A percentile compares a stretch with the other conserved stretches of the same genome.
Evolutionary conservation across 257 asterid species (phyloP).

Genomic region (Salvia splendens): DNA sequence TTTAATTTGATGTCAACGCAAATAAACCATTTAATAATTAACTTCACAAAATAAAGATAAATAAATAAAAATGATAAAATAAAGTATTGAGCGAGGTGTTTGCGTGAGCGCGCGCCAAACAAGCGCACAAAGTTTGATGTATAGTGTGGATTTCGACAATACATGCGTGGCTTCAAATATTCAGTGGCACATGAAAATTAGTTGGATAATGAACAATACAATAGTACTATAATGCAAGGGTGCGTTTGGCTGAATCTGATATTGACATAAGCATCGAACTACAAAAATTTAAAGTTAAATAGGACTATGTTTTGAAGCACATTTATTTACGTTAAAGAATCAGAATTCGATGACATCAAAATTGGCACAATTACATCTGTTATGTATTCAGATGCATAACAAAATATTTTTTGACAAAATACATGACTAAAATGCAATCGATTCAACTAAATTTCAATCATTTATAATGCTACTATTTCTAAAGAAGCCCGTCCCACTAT

Average conservation of each 20-base stretch:
- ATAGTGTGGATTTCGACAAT: constrained; percentile 1
- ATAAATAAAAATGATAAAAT: neutral
- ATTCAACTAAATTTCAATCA: too few species aligned
- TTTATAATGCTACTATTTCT: too few species aligned
- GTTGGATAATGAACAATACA: neutral
- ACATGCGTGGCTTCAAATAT: constrained; percentile 4
- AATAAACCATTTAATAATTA: neutral
- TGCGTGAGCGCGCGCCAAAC: neutral
- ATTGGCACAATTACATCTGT: too few species aligned
- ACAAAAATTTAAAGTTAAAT: too few species aligned
- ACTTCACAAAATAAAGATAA: neutral
- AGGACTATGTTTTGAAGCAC: too few species aligned
- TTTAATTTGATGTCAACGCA: neutral
- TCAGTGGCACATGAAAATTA: neutral
- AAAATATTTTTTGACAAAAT: too few species aligned
- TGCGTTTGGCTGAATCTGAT: neutral
- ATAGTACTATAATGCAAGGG: neutral
- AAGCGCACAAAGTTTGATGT: neutral
- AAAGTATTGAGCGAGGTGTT: neutral
- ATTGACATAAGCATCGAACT: too few species aligned
- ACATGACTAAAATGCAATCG: too few species aligned
- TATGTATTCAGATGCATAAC: too few species aligned
- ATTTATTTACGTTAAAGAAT: too few species aligned
- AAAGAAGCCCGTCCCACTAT: too few species aligned
- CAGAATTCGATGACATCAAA: too few species aligned